Percentiles rank a stretch among this genome's conserved stretches.
phyloP scores from a whole-genome alignment of 139 green algal genomes.

The Chlorella sp. region DNA sequence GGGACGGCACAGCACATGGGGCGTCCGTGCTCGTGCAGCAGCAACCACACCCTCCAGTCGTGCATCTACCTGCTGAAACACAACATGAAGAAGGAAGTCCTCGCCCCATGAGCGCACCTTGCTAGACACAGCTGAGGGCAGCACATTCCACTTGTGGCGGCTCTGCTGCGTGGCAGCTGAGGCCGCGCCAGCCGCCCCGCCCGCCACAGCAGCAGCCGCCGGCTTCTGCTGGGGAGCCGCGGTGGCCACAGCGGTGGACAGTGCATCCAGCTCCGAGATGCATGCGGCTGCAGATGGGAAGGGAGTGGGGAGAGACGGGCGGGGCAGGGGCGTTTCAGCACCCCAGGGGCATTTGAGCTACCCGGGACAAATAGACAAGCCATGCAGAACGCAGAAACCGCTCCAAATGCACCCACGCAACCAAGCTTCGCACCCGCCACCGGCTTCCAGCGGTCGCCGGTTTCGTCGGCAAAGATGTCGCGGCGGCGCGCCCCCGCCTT shows the following conservation, averaged over 20 bases:
- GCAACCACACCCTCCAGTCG: no score
- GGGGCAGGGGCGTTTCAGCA: no score
- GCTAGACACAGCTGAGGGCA: constrained; percentile 12
- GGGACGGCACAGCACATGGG: background rate
- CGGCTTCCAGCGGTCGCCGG: constrained; percentile 47
- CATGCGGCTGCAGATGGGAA: background rate
- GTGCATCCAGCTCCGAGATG: constrained; percentile 17
- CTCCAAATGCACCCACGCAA: no score
- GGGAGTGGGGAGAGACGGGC: background rate
- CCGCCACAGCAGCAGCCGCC: background rate
- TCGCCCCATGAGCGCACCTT: no score
- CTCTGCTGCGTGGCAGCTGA: background rate
- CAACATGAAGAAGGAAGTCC: no score
- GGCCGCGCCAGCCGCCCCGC: background rate
- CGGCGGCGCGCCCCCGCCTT: constrained; percentile 31
- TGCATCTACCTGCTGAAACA: no score
- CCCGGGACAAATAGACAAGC: no score
- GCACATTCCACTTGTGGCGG: constrained; percentile 40
- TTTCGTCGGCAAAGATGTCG: constrained; percentile 60
- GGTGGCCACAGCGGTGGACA: constrained; percentile 8
- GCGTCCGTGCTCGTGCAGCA: no score
- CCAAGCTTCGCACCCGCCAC: constrained; percentile 35
- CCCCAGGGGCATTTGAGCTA: no score
- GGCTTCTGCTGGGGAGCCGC: constrained; percentile 16
- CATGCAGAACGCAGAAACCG: no score